These are phyloP conservation scores for Abrus precatorius DNA, from an alignment of 306 rosid species.

Conservation along the genomic window DNA sequence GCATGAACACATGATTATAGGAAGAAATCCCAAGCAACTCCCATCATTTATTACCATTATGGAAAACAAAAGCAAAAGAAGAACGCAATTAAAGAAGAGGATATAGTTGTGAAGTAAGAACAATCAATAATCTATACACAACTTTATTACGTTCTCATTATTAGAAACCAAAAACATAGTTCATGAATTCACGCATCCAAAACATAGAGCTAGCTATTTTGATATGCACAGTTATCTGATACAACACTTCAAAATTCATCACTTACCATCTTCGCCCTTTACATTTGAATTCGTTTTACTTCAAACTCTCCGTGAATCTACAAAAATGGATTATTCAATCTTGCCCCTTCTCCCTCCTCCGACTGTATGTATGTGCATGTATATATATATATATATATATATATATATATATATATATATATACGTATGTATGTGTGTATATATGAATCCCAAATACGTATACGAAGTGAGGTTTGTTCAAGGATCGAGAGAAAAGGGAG, in stretches of 20 bases:
- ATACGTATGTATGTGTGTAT: background rate
- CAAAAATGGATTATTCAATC: background rate
- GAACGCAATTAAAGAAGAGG: background rate
- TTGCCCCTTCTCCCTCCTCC: too few species aligned
- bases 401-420: background rate
- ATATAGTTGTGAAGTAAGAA: background rate
- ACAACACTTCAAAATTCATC: conserved; percentile 38
- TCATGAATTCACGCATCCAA: conserved; percentile 34
- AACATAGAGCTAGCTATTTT: conserved; percentile 38
- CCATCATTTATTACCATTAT: background rate
- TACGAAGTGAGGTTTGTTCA: conserved; percentile 13
- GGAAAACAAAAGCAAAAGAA: background rate
- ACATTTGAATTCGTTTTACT: background rate
- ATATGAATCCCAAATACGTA: too few species aligned
- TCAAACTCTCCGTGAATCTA: background rate
- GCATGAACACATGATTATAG: background rate
- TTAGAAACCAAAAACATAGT: background rate
- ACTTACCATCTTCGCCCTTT: conserved; percentile 1
- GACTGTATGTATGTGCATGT: too few species aligned
- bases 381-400: background rate
- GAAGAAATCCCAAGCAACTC: background rate
- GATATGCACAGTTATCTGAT: conserved; percentile 53
- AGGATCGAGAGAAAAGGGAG: conserved; percentile 82
- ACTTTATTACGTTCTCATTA: background rate
- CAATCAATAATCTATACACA: background rate